A percentile compares a stretch with the other conserved stretches of the same genome.
Conservation (phyloP, 768 basidiomycete species). For the Phlegmacium glaucopus region DNA sequence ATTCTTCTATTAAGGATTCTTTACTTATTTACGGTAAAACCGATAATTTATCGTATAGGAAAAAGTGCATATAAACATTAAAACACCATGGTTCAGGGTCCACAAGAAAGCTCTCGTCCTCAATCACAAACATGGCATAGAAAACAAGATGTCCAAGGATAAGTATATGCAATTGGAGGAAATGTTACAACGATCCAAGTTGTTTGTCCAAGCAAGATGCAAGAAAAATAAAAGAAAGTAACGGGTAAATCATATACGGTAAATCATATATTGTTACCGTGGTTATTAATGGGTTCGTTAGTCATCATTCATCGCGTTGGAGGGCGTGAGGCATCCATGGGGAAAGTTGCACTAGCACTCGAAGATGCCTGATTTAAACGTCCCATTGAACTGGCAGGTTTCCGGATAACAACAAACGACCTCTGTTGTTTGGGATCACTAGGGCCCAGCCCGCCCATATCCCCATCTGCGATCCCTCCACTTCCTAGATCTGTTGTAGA, state of each 20-base stretch:
- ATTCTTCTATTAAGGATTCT: no score
- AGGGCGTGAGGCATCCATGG: constrained; percentile 22
- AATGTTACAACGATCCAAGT: constrained; percentile 4
- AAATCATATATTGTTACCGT: not conserved
- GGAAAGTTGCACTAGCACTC: constrained; percentile 10
- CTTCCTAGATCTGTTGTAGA: constrained; percentile 10
- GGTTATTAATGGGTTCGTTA: no score
- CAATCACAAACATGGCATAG: no score
- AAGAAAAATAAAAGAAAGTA: constrained; percentile 2
- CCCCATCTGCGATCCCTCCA: constrained; percentile 26
- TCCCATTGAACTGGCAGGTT: constrained; percentile 40
- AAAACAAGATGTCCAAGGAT: not conserved
- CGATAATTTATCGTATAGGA: no score
- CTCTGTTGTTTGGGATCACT: constrained; percentile 37
- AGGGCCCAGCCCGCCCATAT: constrained; percentile 30
- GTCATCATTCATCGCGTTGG: constrained; percentile 26
- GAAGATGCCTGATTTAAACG: constrained; percentile 26
- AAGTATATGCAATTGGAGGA: constrained; percentile 1
- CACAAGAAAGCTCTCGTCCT: no score
- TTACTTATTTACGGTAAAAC: no score
- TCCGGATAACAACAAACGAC: constrained; percentile 73
- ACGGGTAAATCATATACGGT: constrained; percentile 2
- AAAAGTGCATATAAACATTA: no score
- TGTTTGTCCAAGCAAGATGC: not conserved
- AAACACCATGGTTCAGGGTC: no score